Evolutionary conservation across 73 alveolate genomes (phyloP).

Genomic region (Tetrahymena borealis): DNA sequence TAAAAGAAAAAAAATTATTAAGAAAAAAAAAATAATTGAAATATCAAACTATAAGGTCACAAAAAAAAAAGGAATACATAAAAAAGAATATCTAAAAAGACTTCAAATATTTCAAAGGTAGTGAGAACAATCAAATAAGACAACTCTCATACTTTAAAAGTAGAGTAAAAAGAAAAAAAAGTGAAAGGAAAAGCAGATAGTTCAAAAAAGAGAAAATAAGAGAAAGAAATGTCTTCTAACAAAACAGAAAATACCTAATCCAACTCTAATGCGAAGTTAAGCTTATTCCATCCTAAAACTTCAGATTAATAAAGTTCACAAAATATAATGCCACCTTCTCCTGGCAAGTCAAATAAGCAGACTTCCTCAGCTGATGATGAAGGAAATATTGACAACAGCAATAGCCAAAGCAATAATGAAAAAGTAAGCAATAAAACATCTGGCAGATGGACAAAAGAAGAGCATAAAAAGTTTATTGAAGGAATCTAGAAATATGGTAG

Average conservation of each 20-base stretch:
- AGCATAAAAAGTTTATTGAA: slow-evolving; percentile 66
- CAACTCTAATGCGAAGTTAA: background rate
- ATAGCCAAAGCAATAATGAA: background rate
- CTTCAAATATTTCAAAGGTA: background rate
- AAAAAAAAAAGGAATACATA: background rate
- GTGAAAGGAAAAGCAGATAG: background rate
- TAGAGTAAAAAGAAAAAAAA: background rate
- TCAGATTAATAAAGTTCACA: background rate
- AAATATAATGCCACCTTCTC: background rate
- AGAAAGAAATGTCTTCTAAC: background rate
- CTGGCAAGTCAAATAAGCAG: background rate
- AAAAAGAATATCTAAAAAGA: background rate
- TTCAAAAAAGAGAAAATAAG: background rate
- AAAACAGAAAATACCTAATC: background rate
- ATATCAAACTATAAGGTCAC: background rate
- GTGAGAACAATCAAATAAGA: background rate
- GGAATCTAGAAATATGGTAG: slow-evolving; percentile 65
- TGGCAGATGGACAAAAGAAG: slow-evolving; percentile 77
- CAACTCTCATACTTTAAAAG: background rate
- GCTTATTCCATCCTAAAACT: background rate
- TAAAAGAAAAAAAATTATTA: background rate
- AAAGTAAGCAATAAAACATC: background rate
- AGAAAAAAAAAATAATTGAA: background rate
- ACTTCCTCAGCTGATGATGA: slow-evolving; percentile 3
- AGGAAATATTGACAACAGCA: background rate